These are phyloP conservation scores for Chrysanthemum seticuspe DNA, from an alignment of 129 eudicot genomes.

Conservation along the genomic window DNA sequence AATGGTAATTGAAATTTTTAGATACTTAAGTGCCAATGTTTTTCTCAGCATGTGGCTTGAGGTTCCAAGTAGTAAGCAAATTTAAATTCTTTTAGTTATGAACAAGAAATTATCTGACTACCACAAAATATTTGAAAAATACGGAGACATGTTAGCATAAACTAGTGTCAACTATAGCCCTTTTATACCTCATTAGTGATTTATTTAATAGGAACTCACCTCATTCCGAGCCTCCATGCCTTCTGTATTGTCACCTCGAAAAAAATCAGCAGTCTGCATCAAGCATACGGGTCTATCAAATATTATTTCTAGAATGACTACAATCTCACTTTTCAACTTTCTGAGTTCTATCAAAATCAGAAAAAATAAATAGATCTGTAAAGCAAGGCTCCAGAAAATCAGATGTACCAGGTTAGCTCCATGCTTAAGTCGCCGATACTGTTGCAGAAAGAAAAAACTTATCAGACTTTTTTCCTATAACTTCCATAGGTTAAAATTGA, in stretches of 20 bases:
- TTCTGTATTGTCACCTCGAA: constrained; percentile 96
- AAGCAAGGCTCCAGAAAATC: not conserved
- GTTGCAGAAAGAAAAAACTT: constrained; percentile 35
- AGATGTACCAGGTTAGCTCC: constrained; percentile 83
- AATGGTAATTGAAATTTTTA: not conserved
- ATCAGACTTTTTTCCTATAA: constrained; percentile 17
- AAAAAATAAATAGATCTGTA: not conserved
- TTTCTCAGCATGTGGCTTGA: not conserved
- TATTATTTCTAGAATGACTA: not conserved
- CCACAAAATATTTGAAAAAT: no score
- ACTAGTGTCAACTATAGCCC: not conserved
- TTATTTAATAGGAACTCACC: constrained; percentile 46
- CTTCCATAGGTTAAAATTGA: constrained; percentile 9
- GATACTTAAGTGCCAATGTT: not conserved
- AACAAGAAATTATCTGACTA: no score
- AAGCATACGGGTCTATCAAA: constrained; percentile 26
- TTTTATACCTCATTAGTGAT: not conserved
- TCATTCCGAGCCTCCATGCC: constrained; percentile 98
- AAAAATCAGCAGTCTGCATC: constrained; percentile 89
- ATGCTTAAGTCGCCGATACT: constrained; percentile 95
- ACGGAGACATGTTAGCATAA: not conserved
- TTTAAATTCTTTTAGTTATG: no score
- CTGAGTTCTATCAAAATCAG: not conserved
- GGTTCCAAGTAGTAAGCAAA: not conserved
- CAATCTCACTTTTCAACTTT: constrained; percentile 12